Conservation (phyloP, 495 filamentous ascomycete species). For the Bacidia rubella region DNA sequence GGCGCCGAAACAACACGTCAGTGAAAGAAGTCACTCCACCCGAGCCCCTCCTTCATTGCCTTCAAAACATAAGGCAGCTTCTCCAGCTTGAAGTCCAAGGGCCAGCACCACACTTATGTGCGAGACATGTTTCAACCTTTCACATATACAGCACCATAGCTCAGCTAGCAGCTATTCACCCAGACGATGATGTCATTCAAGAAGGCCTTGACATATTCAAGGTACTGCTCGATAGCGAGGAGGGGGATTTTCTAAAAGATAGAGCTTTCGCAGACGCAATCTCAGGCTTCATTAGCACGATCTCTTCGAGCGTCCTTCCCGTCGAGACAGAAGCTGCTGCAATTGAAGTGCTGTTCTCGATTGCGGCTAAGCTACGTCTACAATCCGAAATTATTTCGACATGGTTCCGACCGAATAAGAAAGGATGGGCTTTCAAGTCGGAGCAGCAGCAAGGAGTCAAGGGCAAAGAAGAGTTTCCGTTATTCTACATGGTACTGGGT, state of each 20-base stretch:
- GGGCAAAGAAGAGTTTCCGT: constrained; percentile 83
- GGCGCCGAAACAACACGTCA: constrained; percentile 48
- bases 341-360: constrained; percentile 83
- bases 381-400: constrained; percentile 70
- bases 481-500: constrained; percentile 91
- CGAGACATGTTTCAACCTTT: constrained; percentile 65
- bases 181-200: constrained; percentile 65
- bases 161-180: constrained; percentile 66
- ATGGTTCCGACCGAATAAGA: constrained; percentile 56
- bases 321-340: constrained; percentile 69
- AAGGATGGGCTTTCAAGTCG: background rate
- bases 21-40: constrained; percentile 36
- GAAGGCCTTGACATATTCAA: constrained; percentile 77
- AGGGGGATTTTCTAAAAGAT: constrained; percentile 82
- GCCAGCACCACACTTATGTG: constrained; percentile 76
- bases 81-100: constrained; percentile 81
- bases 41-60: constrained; percentile 37
- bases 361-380: constrained; percentile 85
- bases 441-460: constrained; percentile 16
- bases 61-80: constrained; percentile 60
- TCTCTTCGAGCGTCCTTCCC: constrained; percentile 46
- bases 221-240: constrained; percentile 85
- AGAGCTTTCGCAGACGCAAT: constrained; percentile 69
- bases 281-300: constrained; percentile 57
- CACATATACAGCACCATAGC: constrained; percentile 79